Evolutionary conservation across 1,284 basidiomycete species (phyloP).

Genomic region (Tilletia horrida): DNA sequence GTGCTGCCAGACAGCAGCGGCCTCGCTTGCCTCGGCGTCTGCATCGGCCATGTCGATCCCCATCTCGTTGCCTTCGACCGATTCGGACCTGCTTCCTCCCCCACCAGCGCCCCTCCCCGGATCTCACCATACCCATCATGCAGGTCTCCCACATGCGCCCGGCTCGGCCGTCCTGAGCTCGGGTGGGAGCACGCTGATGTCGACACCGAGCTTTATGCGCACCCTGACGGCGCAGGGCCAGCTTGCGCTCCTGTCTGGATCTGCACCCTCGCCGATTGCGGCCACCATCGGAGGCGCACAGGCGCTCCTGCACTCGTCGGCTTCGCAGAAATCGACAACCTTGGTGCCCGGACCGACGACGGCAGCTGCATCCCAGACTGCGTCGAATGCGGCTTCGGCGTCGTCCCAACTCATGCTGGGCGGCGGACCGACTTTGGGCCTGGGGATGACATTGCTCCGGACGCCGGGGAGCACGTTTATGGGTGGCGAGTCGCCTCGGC

Average conservation of each 20-base stretch:
- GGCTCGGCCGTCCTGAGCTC: neutral
- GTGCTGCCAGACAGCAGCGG: neutral
- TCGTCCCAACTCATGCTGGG: neutral
- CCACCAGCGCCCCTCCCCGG: neutral
- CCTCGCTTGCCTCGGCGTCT: neutral
- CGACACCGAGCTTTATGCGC: conserved; percentile 8
- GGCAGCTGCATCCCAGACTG: neutral
- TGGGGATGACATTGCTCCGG: neutral
- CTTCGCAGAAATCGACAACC: neutral
- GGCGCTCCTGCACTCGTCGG: too few species aligned
- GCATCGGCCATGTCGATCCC: too few species aligned
- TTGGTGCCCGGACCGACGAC: neutral
- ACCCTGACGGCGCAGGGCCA: conserved; percentile 6
- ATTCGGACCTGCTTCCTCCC: too few species aligned
- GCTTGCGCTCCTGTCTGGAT: neutral
- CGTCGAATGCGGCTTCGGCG: neutral
- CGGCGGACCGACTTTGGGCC: neutral
- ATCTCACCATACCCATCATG: too few species aligned
- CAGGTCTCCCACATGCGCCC: neutral
- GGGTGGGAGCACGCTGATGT: conserved; percentile 7
- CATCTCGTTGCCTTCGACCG: too few species aligned
- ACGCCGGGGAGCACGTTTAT: neutral
- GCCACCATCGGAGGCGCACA: neutral
- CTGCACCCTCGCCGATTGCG: neutral
- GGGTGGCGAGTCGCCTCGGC: neutral